A percentile compares a stretch with the other conserved stretches of the same genome.
Conservation (phyloP, 1,284 basidiomycete species). For the Sporisorium iseilematis-ciliati region DNA sequence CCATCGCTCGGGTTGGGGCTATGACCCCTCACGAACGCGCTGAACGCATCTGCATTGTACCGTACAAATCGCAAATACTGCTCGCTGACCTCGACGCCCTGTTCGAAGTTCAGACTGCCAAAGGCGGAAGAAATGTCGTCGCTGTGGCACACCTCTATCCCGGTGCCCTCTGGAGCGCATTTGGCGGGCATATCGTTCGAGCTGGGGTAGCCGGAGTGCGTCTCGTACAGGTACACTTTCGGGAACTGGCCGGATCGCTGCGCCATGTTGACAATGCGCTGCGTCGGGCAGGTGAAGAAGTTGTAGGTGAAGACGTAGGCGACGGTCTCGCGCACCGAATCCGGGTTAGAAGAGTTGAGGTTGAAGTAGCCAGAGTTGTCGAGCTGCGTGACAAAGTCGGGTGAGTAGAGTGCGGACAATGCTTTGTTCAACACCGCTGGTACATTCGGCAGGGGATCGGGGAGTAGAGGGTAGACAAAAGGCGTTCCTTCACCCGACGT, state of each 20-base stretch:
- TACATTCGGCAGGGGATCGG: slow-evolving; percentile 15
- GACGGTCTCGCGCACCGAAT: slow-evolving; percentile 32
- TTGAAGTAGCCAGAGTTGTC: slow-evolving; percentile 28
- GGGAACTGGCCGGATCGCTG: slow-evolving; percentile 23
- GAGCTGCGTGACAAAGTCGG: slow-evolving; percentile 16
- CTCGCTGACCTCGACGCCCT: slow-evolving; percentile 10
- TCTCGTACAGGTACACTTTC: slow-evolving; percentile 41
- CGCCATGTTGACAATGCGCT: slow-evolving; percentile 30
- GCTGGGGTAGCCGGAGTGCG: slow-evolving; percentile 30
- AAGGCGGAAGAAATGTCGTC: slow-evolving; percentile 35
- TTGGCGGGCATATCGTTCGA: slow-evolving; percentile 12
- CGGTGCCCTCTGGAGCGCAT: slow-evolving; percentile 21
- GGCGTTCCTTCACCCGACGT: slow-evolving; percentile 34
- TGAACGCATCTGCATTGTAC: slow-evolving; percentile 34
- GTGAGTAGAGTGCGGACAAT: slow-evolving; percentile 9
- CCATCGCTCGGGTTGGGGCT: slow-evolving; percentile 20
- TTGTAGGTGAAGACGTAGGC: slow-evolving; percentile 40
- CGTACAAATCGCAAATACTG: slow-evolving; percentile 37
- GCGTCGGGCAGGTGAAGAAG: slow-evolving; percentile 48
- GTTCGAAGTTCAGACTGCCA: slow-evolving; percentile 26
- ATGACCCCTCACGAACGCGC: slow-evolving; percentile 27
- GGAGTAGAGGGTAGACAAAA: slow-evolving; percentile 37
- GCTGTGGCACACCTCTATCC: slow-evolving; percentile 32
- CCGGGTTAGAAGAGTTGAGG: slow-evolving; percentile 23
- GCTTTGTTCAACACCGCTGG: slow-evolving; percentile 28